These are phyloP conservation scores for Nepenthes gracilis DNA, from an alignment of 148 eudicot species.

Conservation along the genomic window DNA sequence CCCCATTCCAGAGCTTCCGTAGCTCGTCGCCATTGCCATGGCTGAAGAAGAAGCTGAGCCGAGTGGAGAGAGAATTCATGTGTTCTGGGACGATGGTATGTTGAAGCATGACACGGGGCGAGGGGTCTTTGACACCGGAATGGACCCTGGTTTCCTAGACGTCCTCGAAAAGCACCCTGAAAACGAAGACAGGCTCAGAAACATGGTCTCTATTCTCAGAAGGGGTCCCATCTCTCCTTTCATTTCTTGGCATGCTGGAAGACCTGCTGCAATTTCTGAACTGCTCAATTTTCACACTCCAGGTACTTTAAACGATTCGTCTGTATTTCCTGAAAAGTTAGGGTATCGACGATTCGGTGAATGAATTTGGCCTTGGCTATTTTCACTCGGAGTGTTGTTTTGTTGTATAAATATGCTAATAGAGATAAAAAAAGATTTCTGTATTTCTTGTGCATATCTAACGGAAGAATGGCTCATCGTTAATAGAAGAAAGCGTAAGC, in stretches of 20 bases:
- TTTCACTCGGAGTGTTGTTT: no score
- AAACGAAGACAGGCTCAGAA: slow-evolving; percentile 57
- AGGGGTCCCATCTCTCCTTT: slow-evolving; percentile 73
- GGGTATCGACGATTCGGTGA: no score
- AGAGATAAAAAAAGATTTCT: no score
- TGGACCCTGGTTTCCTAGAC: slow-evolving; percentile 79
- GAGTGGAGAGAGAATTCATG: slow-evolving; percentile 22
- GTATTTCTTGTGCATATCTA: no score
- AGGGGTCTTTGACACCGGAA: slow-evolving; percentile 67
- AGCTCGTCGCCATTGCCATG: no score
- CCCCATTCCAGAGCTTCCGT: no score
- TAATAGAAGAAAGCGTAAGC: no score
- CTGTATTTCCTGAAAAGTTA: background rate
- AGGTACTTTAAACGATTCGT: slow-evolving; percentile 24
- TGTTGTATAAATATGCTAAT: no score
- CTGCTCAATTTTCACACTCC: slow-evolving; percentile 63
- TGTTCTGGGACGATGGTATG: slow-evolving; percentile 94
- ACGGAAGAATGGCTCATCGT: no score
- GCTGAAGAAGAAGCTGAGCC: no score
- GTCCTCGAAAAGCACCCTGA: slow-evolving; percentile 86
- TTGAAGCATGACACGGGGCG: slow-evolving; percentile 52
- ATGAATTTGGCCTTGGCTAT: no score
- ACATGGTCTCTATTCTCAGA: slow-evolving; percentile 76
- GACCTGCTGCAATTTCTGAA: slow-evolving; percentile 48
- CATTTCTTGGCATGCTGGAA: slow-evolving; percentile 63